Evolutionary conservation across 805 yeast species (phyloP), one percentile per base, ranked within the genome.

Genomic region (Jamesozyma gamospora): DNA sequence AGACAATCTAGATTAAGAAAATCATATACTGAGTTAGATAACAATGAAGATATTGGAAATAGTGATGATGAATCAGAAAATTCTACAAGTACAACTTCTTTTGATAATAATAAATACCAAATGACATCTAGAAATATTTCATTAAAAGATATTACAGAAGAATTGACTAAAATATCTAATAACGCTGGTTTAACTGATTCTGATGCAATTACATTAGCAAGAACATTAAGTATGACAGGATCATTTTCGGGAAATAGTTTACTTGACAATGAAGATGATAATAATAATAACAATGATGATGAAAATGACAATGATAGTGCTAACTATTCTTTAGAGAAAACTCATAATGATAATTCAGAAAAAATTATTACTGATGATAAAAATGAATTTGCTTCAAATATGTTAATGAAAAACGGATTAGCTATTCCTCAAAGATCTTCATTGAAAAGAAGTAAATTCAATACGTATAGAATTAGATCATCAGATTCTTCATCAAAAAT

Each of bases 121-220:
- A 31, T 11, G 12, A 8, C 21, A 18, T 19, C 35, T 35, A 29
- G 43, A 27, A 44, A 51, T 7, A 83, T 87, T 3, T 79, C 90
- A 0, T 64, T 83, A 48, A 73, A 74, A 43, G 84, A 79, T 39
- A 69, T 83, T 28, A 80, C 94, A 3, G 74, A 66, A 44, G 95
- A 88, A 58, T 65, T 88, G 40, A 82, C 83, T 47, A 75, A 71
- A 34, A 65, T 87, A 34, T 77, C 90, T 0, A 80, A 78, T 47
- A 66, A 77, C 60, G 94, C 90, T 0, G 92, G 94, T 0, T 63
- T 83, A 59, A 79, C 77, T 39, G 78, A 86, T 4, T 73, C 79
- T 30, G 94, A 85, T 63, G 94, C 95, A 0, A 79, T 81, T 4
- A 77, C 94, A 0, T 66, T 85, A 41, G 95, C 94, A 0, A 67